These are phyloP conservation scores for Apophysomyces sp. DNA, from an alignment of 371 early-diverging fungal species.

Conservation along the genomic window DNA sequence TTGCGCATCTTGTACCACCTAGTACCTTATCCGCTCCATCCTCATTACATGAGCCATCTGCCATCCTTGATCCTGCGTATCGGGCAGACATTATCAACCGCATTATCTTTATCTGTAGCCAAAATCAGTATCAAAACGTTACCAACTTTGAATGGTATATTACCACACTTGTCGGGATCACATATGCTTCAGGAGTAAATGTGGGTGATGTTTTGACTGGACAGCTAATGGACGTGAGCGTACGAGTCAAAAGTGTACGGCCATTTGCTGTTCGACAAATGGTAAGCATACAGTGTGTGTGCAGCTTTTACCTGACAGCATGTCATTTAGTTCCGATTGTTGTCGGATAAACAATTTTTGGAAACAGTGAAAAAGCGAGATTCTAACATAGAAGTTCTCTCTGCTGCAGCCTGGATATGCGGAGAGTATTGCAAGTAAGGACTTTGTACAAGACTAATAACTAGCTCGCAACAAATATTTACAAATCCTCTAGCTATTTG, in stretches of 20 bases:
- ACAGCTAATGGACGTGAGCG: slow-evolving; percentile 87
- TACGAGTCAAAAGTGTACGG: slow-evolving; percentile 86
- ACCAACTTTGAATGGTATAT: slow-evolving; percentile 97
- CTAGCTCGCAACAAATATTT: background rate
- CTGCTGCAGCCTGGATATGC: slow-evolving; percentile 88
- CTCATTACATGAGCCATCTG: slow-evolving; percentile 40
- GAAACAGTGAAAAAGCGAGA: slow-evolving; percentile 61
- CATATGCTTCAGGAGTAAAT: slow-evolving; percentile 70
- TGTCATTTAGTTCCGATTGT: slow-evolving; percentile 44
- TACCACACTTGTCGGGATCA: slow-evolving; percentile 74
- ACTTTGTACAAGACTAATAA: background rate
- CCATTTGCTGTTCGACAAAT: slow-evolving; percentile 75
- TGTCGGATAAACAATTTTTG: slow-evolving; percentile 62
- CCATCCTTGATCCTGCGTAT: slow-evolving; percentile 72
- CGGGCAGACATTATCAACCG: slow-evolving; percentile 77
- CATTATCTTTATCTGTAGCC: slow-evolving; percentile 81
- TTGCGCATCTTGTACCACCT: slow-evolving; percentile 71
- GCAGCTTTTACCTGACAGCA: background rate
- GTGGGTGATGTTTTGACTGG: slow-evolving; percentile 69
- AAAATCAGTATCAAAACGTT: slow-evolving; percentile 80
- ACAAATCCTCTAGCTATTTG: slow-evolving; percentile 21
- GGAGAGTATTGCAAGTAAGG: slow-evolving; percentile 80
- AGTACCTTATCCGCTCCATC: slow-evolving; percentile 10
- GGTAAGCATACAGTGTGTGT: slow-evolving; percentile 38
- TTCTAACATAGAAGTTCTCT: slow-evolving; percentile 74